phyloP scores from a whole-genome alignment of 2,329 filamentous ascomycete genomes.

The Colletotrichum noveboracense region DNA sequence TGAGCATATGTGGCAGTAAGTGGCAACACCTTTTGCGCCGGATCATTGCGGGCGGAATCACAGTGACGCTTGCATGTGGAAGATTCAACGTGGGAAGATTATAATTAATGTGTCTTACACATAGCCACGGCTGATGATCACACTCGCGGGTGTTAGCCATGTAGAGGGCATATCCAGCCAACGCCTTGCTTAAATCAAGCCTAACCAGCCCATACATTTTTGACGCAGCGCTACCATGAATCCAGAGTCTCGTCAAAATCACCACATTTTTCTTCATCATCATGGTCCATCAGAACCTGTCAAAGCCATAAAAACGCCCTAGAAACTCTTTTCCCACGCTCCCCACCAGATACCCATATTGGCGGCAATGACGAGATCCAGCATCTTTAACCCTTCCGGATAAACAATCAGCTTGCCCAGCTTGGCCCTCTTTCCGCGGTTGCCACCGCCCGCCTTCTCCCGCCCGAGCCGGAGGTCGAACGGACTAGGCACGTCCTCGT shows the following conservation, averaged over 20 bases:
- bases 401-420: slow-evolving; percentile 91
- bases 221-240: background rate
- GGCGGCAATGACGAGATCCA: slow-evolving; percentile 88
- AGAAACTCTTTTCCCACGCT: slow-evolving; percentile 70
- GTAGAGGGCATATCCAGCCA: background rate
- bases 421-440: slow-evolving; percentile 86
- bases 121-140: background rate
- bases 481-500: slow-evolving; percentile 43
- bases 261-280: background rate
- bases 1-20: background rate
- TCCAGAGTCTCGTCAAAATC: background rate
- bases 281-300: background rate
- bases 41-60: background rate
- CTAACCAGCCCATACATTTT: background rate
- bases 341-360: slow-evolving; percentile 96
- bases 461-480: slow-evolving; percentile 79
- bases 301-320: background rate
- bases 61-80: background rate
- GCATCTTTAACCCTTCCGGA: slow-evolving; percentile 91
- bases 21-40: background rate
- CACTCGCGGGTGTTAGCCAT: background rate
- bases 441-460: slow-evolving; percentile 86
- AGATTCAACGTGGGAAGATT: background rate
- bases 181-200: slow-evolving; percentile 9
- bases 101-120: background rate